Conservation (phyloP, 2,329 filamentous ascomycete species). For the Phyllosticta citribraziliensis region DNA sequence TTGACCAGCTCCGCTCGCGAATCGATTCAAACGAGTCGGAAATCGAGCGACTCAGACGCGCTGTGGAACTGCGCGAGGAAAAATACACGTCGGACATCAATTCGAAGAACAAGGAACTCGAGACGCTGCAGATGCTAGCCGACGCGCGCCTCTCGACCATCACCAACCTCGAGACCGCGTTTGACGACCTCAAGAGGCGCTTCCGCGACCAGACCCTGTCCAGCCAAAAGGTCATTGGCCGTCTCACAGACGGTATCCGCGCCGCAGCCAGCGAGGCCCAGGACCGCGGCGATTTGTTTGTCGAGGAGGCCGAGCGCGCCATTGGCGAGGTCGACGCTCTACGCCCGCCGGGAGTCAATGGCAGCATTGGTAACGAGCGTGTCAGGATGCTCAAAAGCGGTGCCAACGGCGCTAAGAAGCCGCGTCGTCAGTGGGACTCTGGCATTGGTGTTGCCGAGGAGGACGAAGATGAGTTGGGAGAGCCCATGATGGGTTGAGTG, state of each 20-base stretch:
- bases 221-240: slow-evolving; percentile 22
- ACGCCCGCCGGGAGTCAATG: slow-evolving; percentile 24
- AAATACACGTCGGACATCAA: slow-evolving; percentile 20
- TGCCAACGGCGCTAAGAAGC: slow-evolving; percentile 14
- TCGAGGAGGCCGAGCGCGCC: not conserved
- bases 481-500: not conserved
- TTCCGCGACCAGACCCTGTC: slow-evolving; percentile 21
- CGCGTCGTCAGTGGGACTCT: slow-evolving; percentile 22
- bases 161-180: slow-evolving; percentile 19
- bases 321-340: slow-evolving; percentile 23
- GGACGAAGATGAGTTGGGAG: slow-evolving; percentile 14
- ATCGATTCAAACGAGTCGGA: slow-evolving; percentile 28
- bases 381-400: slow-evolving; percentile 23
- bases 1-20: slow-evolving; percentile 31
- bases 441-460: slow-evolving; percentile 23
- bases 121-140: slow-evolving; percentile 25
- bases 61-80: slow-evolving; percentile 14
- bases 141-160: slow-evolving; percentile 25
- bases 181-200: slow-evolving; percentile 24
- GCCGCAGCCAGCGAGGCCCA: slow-evolving; percentile 20
- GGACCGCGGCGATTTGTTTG: slow-evolving; percentile 11
- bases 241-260: slow-evolving; percentile 20
- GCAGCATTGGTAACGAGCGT: slow-evolving; percentile 22
- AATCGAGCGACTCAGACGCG: slow-evolving; percentile 26
- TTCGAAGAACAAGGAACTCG: slow-evolving; percentile 22